phyloP scores from a whole-genome alignment of 148 eudicot genomes.

The Linanthus parryae region DNA sequence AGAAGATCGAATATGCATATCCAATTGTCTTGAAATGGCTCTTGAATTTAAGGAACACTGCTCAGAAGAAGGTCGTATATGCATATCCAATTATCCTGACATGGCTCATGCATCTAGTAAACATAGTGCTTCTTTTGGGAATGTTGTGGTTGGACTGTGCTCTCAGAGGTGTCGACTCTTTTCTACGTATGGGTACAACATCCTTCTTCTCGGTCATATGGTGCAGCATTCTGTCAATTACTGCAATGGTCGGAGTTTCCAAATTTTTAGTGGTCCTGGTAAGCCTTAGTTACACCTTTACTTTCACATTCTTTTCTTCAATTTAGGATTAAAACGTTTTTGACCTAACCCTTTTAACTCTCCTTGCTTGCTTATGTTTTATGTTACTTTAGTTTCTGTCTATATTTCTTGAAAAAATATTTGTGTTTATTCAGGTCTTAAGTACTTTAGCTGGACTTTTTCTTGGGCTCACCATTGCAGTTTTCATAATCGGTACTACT shows the following conservation, averaged over 20 bases:
- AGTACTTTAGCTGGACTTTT: constrained; percentile 54
- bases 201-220: constrained; percentile 69
- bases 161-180: constrained; percentile 77
- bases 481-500: constrained; percentile 31
- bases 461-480: constrained; percentile 49
- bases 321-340: not conserved
- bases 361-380: not conserved
- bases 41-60: constrained; percentile 44
- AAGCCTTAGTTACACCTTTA: constrained; percentile 21
- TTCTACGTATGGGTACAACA: constrained; percentile 86
- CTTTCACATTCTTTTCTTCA: not conserved
- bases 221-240: constrained; percentile 64
- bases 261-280: constrained; percentile 70
- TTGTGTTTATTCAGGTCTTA: constrained; percentile 38
- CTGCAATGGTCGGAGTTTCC: constrained; percentile 64
- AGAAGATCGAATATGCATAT: constrained; percentile 32
- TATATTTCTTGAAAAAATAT: not conserved
- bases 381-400: not conserved
- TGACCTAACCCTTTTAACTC: not conserved
- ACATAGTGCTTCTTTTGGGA: constrained; percentile 51
- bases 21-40: constrained; percentile 71
- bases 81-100: constrained; percentile 62
- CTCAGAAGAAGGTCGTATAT: constrained; percentile 18
- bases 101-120: constrained; percentile 62
- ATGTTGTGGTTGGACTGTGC: constrained; percentile 85